Base-by-base conservation (phyloP, 2,329 filamentous ascomycete genomes). In the Aspergillus pseudoterreus region DNA sequence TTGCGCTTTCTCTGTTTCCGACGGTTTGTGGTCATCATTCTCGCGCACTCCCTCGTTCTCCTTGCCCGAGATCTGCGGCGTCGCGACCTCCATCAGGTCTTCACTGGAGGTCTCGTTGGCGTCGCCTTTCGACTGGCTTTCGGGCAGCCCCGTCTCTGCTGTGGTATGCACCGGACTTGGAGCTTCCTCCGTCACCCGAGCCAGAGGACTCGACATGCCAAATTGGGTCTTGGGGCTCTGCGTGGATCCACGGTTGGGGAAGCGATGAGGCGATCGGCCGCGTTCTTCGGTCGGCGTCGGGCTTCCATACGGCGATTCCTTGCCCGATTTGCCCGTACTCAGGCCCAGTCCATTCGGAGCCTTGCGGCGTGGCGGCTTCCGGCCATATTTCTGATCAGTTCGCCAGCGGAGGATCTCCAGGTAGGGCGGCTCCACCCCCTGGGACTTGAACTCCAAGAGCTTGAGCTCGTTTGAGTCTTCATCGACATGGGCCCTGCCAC, bases 341-440 rank as follows among this genome's bases (percentile, higher is more conserved):
- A 82, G 75, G 32, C 78, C 77, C 62, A 82, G 68, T 52, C 77
- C 71, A 57, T 75, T 70, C 62, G 70, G 72, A 30, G 65, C 66
- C 58, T 77, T 77, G 63, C 74, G 76, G 58, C 75, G 80, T 45
- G 77, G 77, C 32, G 69, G 70, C 59, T 77, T 78, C 50, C 83
- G 77, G 44, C 92, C 92, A 69, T 94, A 88, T 75, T 96, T 97
- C 71, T 97, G 92, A 69, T 99, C 94, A 74, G 88, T 86, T 67
- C 94, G 86, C 91, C 94, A 97, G 61, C 94, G 83, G 62, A 99
- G 77, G 65, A 99, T 96, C 67, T 95, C 92, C 66, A 99, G 85
- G 71, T 97, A 99, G 22, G 86, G 81, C 17, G 94, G 94, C 72
- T 97, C 92, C 49, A 96, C 89, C 49, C 90, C 90, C 59, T 87